Evolutionary conservation across 805 yeast species (phyloP).

Genomic region (Metschnikowia matae): DNA sequence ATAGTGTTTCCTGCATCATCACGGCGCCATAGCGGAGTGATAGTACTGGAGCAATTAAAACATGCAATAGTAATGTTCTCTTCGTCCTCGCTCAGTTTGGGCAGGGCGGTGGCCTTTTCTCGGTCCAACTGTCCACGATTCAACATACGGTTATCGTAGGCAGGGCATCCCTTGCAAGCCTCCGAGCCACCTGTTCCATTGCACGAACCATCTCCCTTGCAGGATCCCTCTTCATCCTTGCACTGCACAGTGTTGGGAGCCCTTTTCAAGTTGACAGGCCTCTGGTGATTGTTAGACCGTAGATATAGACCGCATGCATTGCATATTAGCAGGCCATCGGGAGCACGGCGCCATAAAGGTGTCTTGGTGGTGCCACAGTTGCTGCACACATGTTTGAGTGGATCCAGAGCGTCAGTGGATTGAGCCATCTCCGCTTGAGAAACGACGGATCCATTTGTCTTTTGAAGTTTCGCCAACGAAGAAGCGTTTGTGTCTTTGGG

Average conservation of each 20-base stretch:
- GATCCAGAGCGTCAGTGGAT: not conserved
- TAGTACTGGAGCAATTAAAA: constrained; percentile 78
- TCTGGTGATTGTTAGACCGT: constrained; percentile 55
- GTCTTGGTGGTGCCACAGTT: constrained; percentile 56
- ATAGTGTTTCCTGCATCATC: constrained; percentile 79
- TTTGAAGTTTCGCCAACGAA: not conserved
- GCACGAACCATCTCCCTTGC: constrained; percentile 75
- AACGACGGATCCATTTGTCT: not conserved
- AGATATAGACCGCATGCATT: constrained; percentile 60
- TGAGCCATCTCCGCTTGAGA: not conserved
- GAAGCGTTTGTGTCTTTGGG: not conserved
- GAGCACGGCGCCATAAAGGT: constrained; percentile 56
- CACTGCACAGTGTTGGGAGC: constrained; percentile 49
- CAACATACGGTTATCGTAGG: constrained; percentile 65
- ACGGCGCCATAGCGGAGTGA: constrained; percentile 84
- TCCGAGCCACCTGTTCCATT: constrained; percentile 84
- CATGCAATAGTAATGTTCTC: constrained; percentile 67
- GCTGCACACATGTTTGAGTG: constrained; percentile 31
- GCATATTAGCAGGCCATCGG: constrained; percentile 53
- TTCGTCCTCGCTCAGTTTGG: constrained; percentile 16
- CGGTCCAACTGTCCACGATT: constrained; percentile 10
- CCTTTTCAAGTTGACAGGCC: constrained; percentile 63
- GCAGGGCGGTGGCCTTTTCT: constrained; percentile 3
- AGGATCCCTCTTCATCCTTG: constrained; percentile 49
- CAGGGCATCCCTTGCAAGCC: constrained; percentile 81